These are phyloP conservation scores for Phytophthora foliorum DNA, from an alignment of 352 stramenopile species.

Conservation along the genomic window DNA sequence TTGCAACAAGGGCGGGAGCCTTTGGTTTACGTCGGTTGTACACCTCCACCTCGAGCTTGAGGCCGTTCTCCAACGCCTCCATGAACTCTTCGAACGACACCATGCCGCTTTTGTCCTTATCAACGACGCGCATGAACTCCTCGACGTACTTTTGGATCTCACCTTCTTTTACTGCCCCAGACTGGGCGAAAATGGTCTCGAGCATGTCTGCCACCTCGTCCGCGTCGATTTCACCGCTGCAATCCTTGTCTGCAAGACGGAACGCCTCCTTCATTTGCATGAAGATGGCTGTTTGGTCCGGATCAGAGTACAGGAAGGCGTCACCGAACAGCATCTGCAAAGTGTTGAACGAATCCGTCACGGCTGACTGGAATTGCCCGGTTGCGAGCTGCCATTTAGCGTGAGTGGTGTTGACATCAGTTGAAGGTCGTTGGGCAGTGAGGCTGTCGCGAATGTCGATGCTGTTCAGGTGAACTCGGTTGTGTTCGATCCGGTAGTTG, in stretches of 20 bases:
- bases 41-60: slow-evolving; percentile 83
- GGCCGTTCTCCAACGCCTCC: slow-evolving; percentile 71
- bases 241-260: slow-evolving; percentile 75
- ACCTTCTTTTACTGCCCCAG: slow-evolving; percentile 63
- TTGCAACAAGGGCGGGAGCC: slow-evolving; percentile 27
- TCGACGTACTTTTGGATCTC: slow-evolving; percentile 80
- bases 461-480: slow-evolving; percentile 50
- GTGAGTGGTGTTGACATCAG: slow-evolving; percentile 36
- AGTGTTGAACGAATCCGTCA: slow-evolving; percentile 74
- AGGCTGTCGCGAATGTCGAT: slow-evolving; percentile 61
- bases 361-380: slow-evolving; percentile 52
- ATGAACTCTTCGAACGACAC: slow-evolving; percentile 90
- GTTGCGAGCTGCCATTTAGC: slow-evolving; percentile 58
- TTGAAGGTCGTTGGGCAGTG: slow-evolving; percentile 3
- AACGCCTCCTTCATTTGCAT: slow-evolving; percentile 91
- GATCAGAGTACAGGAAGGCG: slow-evolving; percentile 78
- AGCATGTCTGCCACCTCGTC: slow-evolving; percentile 81
- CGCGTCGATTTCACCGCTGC: slow-evolving; percentile 82
- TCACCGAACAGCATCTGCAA: slow-evolving; percentile 75
- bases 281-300: slow-evolving; percentile 81
- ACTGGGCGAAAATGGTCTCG: slow-evolving; percentile 78
- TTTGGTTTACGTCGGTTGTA: slow-evolving; percentile 60
- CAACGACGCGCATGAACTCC: slow-evolving; percentile 78
- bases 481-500: slow-evolving; percentile 57
- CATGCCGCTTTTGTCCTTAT: slow-evolving; percentile 72